Percentiles rank a stretch among this genome's conserved stretches.
phyloP scores from a whole-genome alignment of 305 asterid genomes.

The Lippia alba region DNA sequence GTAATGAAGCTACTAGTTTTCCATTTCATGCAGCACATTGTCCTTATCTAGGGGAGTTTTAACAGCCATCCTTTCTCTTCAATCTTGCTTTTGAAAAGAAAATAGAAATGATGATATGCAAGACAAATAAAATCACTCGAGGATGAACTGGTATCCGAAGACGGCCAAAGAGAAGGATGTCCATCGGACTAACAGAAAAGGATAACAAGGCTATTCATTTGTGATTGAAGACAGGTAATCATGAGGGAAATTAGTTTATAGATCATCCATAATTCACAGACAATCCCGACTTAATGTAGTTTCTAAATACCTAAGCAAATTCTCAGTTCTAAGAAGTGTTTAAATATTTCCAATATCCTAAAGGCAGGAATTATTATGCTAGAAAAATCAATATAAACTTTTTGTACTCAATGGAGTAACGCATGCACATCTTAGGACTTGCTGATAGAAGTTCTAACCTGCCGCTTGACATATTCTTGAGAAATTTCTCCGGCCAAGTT shows the following conservation, averaged over 20 bases:
- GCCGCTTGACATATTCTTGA: conserved; percentile 84
- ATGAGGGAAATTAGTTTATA: neutral
- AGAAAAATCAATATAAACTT: conserved; percentile 1
- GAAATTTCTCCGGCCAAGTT: conserved; percentile 99
- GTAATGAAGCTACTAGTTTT: neutral
- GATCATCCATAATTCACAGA: neutral
- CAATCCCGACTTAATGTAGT: neutral
- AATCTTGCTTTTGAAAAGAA: neutral
- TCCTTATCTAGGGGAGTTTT: neutral
- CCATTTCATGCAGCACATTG: neutral
- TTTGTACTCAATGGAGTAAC: conserved; percentile 11
- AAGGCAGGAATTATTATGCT: neutral
- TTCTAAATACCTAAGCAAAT: conserved; percentile 8
- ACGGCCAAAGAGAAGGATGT: too few relatives aligned
- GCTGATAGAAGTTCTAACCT: conserved; percentile 53
- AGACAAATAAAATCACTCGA: neutral
- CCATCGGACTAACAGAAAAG: too few relatives aligned
- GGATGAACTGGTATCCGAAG: too few relatives aligned
- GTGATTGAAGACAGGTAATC: too few relatives aligned
- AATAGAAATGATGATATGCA: neutral
- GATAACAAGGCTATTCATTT: too few relatives aligned
- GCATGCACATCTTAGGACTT: neutral
- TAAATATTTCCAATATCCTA: conserved; percentile 2
- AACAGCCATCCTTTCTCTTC: neutral
- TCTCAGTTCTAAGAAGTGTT: neutral